A percentile compares a stretch with the other conserved stretches of the same genome.
These are phyloP conservation scores for Colletotrichum sp. DNA, from an alignment of 2,329 filamentous ascomycete species.

Conservation along the genomic window DNA sequence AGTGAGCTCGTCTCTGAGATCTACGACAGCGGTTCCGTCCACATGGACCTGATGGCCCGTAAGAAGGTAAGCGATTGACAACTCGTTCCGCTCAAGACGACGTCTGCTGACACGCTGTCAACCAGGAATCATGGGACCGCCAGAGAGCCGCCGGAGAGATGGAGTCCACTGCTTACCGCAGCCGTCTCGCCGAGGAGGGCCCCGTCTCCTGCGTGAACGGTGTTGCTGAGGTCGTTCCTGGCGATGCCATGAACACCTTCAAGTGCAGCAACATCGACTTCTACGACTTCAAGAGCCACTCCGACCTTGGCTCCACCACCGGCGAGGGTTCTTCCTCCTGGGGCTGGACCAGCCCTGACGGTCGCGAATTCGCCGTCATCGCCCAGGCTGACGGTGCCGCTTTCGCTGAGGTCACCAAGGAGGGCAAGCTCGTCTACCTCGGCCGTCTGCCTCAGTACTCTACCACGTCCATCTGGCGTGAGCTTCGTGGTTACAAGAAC, in stretches of 20 bases:
- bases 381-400: conserved; percentile 42
- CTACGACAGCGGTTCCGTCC: conserved; percentile 22
- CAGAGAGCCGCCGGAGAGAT: conserved; percentile 18
- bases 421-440: conserved; percentile 46
- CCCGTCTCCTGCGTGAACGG: conserved; percentile 21
- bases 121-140: conserved; percentile 16
- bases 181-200: conserved; percentile 12
- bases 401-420: conserved; percentile 45
- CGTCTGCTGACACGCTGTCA: not conserved
- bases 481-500: conserved; percentile 36
- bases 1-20: conserved; percentile 20
- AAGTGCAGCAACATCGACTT: conserved; percentile 31
- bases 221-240: conserved; percentile 18
- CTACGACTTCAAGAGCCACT: conserved; percentile 58
- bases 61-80: conserved; percentile 19
- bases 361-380: conserved; percentile 27
- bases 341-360: conserved; percentile 47
- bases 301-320: conserved; percentile 48
- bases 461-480: conserved; percentile 31
- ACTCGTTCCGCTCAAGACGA: not conserved
- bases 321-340: conserved; percentile 33
- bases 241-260: conserved; percentile 22
- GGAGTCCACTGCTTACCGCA: conserved; percentile 15
- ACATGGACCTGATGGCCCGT: conserved; percentile 23
- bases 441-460: conserved; percentile 40